Conservation (phyloP, 371 early-diverging fungal species). For the Syncephalis fuscata region DNA sequence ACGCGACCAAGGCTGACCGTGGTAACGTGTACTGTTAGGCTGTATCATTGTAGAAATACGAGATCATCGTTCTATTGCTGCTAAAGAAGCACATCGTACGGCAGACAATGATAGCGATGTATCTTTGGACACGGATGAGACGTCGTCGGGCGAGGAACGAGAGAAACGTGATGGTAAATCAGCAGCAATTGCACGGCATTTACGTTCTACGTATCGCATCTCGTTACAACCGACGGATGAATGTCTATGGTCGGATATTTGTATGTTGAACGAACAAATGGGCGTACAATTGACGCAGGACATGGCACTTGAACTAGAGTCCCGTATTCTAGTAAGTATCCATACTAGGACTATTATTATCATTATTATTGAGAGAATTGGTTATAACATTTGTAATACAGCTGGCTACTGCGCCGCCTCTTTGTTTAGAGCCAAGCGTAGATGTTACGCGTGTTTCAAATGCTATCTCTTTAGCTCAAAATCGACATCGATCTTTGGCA, state of each 20-base stretch:
- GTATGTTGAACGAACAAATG: constrained; percentile 23
- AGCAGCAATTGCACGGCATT: no score
- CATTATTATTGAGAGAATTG: no score
- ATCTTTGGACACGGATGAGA: no score
- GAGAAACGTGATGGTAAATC: no score
- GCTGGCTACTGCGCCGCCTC: constrained; percentile 26
- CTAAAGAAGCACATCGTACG: no score
- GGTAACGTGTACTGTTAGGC: constrained; percentile 11
- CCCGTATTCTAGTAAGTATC: constrained; percentile 21
- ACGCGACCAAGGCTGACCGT: no score
- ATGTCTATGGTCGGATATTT: constrained; percentile 28
- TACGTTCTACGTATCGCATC: no score
- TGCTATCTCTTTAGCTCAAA: constrained; percentile 16
- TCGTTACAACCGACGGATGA: constrained; percentile 19
- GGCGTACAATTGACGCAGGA: constrained; percentile 22
- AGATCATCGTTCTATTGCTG: constrained; percentile 21
- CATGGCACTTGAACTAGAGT: constrained; percentile 23
- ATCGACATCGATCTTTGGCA: constrained; percentile 13
- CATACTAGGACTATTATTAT: background rate
- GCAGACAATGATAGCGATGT: no score
- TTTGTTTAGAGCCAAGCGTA: constrained; percentile 27
- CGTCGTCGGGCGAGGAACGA: no score
- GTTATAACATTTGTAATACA: no score
- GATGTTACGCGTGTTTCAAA: constrained; percentile 25
- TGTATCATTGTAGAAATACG: constrained; percentile 27